Base-by-base conservation (phyloP, 371 early-diverging fungal genomes). In the Rhizopus microsporus region DNA sequence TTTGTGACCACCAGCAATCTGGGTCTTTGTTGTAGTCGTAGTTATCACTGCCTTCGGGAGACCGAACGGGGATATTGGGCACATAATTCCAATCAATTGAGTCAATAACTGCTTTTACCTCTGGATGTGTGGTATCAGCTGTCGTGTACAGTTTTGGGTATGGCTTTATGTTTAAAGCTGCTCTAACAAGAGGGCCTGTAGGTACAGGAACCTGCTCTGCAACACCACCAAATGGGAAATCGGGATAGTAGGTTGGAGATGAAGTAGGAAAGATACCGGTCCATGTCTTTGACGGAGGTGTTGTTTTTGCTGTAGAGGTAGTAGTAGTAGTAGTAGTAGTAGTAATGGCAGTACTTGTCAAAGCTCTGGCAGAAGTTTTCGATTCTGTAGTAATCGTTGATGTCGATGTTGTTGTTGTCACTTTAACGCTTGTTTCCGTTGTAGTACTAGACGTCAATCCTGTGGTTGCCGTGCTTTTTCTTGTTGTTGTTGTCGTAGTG, bases 21-120 rank as follows among this genome's bases (percentile, higher is more conserved):
- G 54, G 51, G 54, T 60, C 64, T 5, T 30, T 40, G 2, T 37
- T 17, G 9, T 35, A 29, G 33, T 63, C 64, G 10, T 63, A 60
- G 7, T 15, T 47, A 12, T 23, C 46, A 37, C 37, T n/a, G 3
- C 16, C 51, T 2, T 45, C 48, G 0, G 38, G 31, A n/a, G 23
- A 29, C 5, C 63, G 54, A 29, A 50, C 51, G 4, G 7, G 15
- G 9, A 56, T 56, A 4, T 48, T 47, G n/a, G 68, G 61, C 2
- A 68, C 68, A 45, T 60, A 13, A 9, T 15, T 12, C 68, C 68
- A 68, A 23, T 60, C 34, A n/a, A 68, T 68, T 1, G 68, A 17
- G 1, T 38, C 30, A 23, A 60, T 63, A 2, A 58, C 68, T n/a
- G 5, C 46, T 44, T 58, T n/a, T 1, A 68, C 61, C 13, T 57